phyloP scores from a whole-genome alignment of 306 rosid genomes.

The Sicyos baderoa region DNA sequence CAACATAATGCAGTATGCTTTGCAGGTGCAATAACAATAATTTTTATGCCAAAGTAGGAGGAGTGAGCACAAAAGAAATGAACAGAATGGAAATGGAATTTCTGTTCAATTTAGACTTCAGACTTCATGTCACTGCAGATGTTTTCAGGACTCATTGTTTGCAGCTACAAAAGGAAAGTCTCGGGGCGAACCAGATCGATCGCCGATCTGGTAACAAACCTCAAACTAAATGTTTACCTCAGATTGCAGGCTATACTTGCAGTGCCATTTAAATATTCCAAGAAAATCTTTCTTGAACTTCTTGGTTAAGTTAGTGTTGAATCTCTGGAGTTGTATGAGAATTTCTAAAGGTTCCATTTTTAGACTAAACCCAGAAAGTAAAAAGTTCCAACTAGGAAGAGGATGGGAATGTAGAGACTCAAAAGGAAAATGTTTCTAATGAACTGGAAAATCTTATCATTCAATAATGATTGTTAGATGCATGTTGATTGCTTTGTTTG shows the following conservation, averaged over 20 bases:
- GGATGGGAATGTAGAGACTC: no score
- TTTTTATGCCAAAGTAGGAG: slow-evolving; percentile 58
- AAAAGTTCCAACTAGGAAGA: neutral
- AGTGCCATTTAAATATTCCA: slow-evolving; percentile 2
- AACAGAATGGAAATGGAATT: slow-evolving; percentile 57
- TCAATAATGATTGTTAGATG: neutral
- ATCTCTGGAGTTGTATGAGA: no score
- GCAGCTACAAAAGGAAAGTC: slow-evolving; percentile 27
- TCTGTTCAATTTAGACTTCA: slow-evolving; percentile 49
- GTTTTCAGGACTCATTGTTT: slow-evolving; percentile 31
- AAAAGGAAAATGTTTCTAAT: neutral
- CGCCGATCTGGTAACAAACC: neutral
- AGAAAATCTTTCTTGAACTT: neutral
- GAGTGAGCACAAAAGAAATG: slow-evolving; percentile 55
- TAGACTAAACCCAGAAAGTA: neutral
- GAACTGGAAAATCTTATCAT: neutral
- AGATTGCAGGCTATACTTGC: slow-evolving; percentile 9
- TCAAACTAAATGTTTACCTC: neutral
- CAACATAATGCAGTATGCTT: neutral
- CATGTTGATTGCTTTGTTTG: no score
- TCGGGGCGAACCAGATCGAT: neutral
- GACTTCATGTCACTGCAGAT: slow-evolving; percentile 39
- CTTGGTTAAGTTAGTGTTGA: neutral
- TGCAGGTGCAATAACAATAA: slow-evolving; percentile 43
- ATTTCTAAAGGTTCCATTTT: neutral